Base-by-base conservation (phyloP, 129 eudicot genomes). In the Heracleum sosnowskyi region DNA sequence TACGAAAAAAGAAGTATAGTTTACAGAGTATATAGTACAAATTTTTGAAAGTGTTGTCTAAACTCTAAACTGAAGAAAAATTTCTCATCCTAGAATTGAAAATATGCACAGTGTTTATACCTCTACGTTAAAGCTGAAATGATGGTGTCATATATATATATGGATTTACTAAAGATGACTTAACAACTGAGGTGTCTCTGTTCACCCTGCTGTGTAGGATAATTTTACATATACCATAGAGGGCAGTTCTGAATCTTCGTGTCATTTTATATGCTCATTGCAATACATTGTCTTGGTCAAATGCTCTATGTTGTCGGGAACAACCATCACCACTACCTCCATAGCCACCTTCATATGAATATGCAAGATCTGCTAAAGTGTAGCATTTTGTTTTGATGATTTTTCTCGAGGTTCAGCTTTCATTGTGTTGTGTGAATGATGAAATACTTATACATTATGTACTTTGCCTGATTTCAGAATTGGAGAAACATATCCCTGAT, bases 401-500 rank as follows among this genome's bases (percentile, higher is more conserved):
- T 72, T 62, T 77, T 62, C 62, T 15, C 2, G 9, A 22, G 20
- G 16, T 29, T 7, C 29, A 36, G 70, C 70, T 28, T 77, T 28
- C 17, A n/a, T n/a, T n/a, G 36, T 55, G 74, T 62, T 63, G 5
- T 37, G 4, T 63, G 37, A 36, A 1, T 39, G 31, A 6, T 66
- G n/a, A 8, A 11, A 28, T 37, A 44, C 6, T 6, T 40, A 64
- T 41, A 47, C 29, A 34, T 75, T 26, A 75, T 17, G 10, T 29
- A 18, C 31, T 39, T 9, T 62, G 75, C 66, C 55, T 77, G 28
- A 76, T 82, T 86, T 82, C 96, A 96, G 99, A 92, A 66, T 90
- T 96, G 18, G 99, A 96, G 80, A 90, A 90, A 60, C 99, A 92
- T 73, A 96, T 96, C 41, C 86, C 92, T 11, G 99, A 96, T 83